Percentiles rank a stretch among this genome's conserved stretches.
phyloP scores from a whole-genome alignment of 768 basidiomycete species.

The Gelatoporia subvermispora region DNA sequence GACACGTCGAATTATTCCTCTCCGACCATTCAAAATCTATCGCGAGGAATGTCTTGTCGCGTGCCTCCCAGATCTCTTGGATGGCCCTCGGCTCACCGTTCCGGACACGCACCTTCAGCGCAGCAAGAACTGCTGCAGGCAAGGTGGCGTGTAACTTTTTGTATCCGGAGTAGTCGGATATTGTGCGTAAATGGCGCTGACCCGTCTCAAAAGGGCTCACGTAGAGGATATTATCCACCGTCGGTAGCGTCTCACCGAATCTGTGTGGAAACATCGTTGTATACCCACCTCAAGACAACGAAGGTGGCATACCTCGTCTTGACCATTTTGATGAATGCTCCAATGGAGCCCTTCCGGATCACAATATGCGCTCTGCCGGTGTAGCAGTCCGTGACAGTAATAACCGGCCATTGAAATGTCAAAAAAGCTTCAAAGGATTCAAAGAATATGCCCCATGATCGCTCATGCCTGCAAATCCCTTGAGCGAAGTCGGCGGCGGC shows the following conservation, averaged over 20 bases:
- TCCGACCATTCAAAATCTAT: slow-evolving; percentile 76
- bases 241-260: slow-evolving; percentile 71
- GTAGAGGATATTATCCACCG: slow-evolving; percentile 67
- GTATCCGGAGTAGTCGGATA: slow-evolving; percentile 64
- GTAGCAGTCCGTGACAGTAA: slow-evolving; percentile 67
- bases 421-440: slow-evolving; percentile 76
- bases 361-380: slow-evolving; percentile 77
- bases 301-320: slow-evolving; percentile 54
- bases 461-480: slow-evolving; percentile 56
- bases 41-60: slow-evolving; percentile 71
- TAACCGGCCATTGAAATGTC: slow-evolving; percentile 78
- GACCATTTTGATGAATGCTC: slow-evolving; percentile 80
- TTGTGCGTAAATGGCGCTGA: slow-evolving; percentile 63
- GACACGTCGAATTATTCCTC: slow-evolving; percentile 57
- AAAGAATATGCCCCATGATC: slow-evolving; percentile 76
- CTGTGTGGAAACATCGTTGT: slow-evolving; percentile 27
- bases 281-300: not conserved
- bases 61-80: slow-evolving; percentile 59
- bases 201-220: slow-evolving; percentile 65
- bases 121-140: slow-evolving; percentile 61
- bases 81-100: slow-evolving; percentile 63
- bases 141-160: slow-evolving; percentile 67
- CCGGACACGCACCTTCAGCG: slow-evolving; percentile 60
- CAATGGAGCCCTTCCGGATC: slow-evolving; percentile 65
- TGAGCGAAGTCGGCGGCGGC: not conserved